These are phyloP conservation scores for Dissophora ornata DNA, from an alignment of 192 early-diverging fungal species.

Conservation along the genomic window DNA sequence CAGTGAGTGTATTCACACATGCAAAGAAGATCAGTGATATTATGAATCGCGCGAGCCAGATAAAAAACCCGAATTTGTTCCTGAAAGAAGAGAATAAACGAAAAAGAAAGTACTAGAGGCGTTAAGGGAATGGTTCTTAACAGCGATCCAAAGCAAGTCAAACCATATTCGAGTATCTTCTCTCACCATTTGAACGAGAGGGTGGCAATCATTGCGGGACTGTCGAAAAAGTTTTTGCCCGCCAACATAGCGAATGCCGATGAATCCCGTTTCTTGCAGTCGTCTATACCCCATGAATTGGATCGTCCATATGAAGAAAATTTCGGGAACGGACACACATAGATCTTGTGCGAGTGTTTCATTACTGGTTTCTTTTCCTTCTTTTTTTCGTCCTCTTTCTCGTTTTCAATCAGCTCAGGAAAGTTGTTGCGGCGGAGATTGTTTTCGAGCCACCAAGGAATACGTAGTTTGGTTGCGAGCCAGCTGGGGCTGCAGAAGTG, in stretches of 20 bases:
- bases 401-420: too few relatives aligned
- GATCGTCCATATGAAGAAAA: constrained; percentile 30
- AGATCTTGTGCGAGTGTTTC: constrained; percentile 27
- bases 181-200: constrained; percentile 39
- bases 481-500: too few relatives aligned
- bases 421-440: too few relatives aligned
- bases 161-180: not conserved
- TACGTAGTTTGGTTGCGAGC: too few relatives aligned
- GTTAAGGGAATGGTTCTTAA: too few relatives aligned
- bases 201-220: constrained; percentile 40
- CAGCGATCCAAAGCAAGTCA: not conserved
- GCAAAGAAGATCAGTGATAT: constrained; percentile 15
- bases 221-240: constrained; percentile 45
- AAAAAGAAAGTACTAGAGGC: too few relatives aligned
- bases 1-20: constrained; percentile 11
- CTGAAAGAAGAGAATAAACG: constrained; percentile 7
- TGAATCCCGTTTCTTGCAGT: not conserved
- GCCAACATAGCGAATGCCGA: constrained; percentile 35
- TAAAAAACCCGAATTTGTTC: constrained; percentile 29
- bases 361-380: not conserved
- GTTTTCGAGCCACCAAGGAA: too few relatives aligned
- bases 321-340: constrained; percentile 39
- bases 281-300: not conserved
- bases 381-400: constrained; percentile 4
- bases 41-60: constrained; percentile 21